Conservation (phyloP, 441 rosid genomes). For the Euphorbia corollata region DNA sequence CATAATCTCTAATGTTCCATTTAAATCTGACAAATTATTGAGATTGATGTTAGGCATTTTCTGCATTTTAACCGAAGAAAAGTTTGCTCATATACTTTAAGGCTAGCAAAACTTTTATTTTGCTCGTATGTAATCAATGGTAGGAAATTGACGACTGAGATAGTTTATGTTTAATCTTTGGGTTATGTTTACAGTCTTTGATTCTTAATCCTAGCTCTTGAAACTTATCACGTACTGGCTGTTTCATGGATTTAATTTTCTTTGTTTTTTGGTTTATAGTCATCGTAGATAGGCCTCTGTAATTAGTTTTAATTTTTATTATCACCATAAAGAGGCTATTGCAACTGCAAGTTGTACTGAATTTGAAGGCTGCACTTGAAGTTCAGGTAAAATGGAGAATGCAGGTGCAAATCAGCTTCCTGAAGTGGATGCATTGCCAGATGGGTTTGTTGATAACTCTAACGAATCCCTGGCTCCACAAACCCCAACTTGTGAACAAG, state of each 20-base stretch:
- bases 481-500: slow-evolving; percentile 38
- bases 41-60: neutral
- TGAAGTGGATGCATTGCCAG: slow-evolving; percentile 81
- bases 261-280: neutral
- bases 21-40: neutral
- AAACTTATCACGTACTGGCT: neutral
- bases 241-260: neutral
- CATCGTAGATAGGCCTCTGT: neutral
- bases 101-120: neutral
- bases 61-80: neutral
- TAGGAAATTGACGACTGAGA: neutral
- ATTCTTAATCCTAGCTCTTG: neutral
- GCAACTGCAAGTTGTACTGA: neutral
- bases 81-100: neutral
- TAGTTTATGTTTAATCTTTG: neutral
- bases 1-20: neutral
- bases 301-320: neutral
- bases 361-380: no score
- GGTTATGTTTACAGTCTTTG: neutral
- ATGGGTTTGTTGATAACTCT: slow-evolving; percentile 80
- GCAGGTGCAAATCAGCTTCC: slow-evolving; percentile 63
- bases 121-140: neutral
- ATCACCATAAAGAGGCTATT: slow-evolving; percentile 8
- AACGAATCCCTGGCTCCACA: slow-evolving; percentile 44
- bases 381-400: slow-evolving; percentile 50